These are phyloP conservation scores for Passalora sequoiae DNA, from an alignment of 2,329 filamentous ascomycete genomes.

Conservation along the genomic window DNA sequence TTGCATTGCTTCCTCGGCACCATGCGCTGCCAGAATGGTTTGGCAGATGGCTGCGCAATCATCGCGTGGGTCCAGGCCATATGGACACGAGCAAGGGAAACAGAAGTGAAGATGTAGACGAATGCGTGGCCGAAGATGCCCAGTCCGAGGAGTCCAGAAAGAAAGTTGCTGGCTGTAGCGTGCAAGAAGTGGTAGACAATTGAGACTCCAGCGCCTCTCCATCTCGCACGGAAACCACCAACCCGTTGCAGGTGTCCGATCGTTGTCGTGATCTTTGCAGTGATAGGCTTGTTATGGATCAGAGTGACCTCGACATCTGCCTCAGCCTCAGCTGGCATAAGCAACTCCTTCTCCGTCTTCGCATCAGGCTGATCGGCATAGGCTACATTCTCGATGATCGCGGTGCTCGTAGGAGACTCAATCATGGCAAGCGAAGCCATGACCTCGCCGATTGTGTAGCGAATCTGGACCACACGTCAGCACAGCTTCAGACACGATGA, in stretches of 20 bases:
- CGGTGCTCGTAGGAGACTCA: slow-evolving; percentile 54
- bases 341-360: slow-evolving; percentile 36
- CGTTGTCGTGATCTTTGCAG: slow-evolving; percentile 54
- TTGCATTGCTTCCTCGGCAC: slow-evolving; percentile 61
- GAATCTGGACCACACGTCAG: slow-evolving; percentile 21
- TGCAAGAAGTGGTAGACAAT: slow-evolving; percentile 34
- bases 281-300: slow-evolving; percentile 55
- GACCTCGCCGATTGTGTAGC: slow-evolving; percentile 57
- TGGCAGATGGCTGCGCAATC: slow-evolving; percentile 63
- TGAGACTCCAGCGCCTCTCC: slow-evolving; percentile 33
- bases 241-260: slow-evolving; percentile 44
- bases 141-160: slow-evolving; percentile 39
- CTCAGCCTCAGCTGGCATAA: slow-evolving; percentile 36
- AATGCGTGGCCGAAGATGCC: slow-evolving; percentile 44
- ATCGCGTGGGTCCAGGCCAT: slow-evolving; percentile 82
- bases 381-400: slow-evolving; percentile 38
- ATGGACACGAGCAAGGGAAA: slow-evolving; percentile 62
- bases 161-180: slow-evolving; percentile 24
- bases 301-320: slow-evolving; percentile 40
- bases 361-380: slow-evolving; percentile 49
- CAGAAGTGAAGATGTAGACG: slow-evolving; percentile 52
- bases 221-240: slow-evolving; percentile 34
- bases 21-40: slow-evolving; percentile 63
- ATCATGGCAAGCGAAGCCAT: slow-evolving; percentile 60
- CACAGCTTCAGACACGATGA: slow-evolving; percentile 5